These are phyloP conservation scores for Hypoxylon sp. DNA, from an alignment of 2,329 filamentous ascomycete genomes.

Conservation along the genomic window DNA sequence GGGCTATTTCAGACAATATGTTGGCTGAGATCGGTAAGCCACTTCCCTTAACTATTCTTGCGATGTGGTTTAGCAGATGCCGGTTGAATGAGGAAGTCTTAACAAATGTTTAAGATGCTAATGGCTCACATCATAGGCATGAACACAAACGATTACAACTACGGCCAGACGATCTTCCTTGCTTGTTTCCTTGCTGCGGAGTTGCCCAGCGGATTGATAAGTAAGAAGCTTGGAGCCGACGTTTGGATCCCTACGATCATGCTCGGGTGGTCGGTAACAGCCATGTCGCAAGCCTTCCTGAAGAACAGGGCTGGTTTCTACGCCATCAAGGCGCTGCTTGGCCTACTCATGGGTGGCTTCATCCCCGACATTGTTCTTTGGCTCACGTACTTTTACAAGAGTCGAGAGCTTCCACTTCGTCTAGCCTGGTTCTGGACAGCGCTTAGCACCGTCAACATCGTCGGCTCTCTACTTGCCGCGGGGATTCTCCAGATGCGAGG, in stretches of 20 bases:
- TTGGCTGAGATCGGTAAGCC: conserved; percentile 58
- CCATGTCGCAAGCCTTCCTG: conserved; percentile 55
- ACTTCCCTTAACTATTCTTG: not conserved
- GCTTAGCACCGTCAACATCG: conserved; percentile 69
- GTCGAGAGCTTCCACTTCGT: conserved; percentile 76
- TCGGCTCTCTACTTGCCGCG: conserved; percentile 68
- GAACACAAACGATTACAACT: conserved; percentile 61
- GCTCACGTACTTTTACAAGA: conserved; percentile 83
- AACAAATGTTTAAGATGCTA: not conserved
- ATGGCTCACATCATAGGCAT: conserved; percentile 46
- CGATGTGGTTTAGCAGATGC: not conserved
- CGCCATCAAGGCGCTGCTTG: conserved; percentile 57
- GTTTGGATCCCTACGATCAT: conserved; percentile 66
- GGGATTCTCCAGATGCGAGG: conserved; percentile 68
- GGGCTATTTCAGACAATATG: conserved; percentile 54
- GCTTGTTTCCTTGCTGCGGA: conserved; percentile 67
- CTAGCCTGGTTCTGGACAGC: conserved; percentile 81
- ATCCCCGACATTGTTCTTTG: conserved; percentile 77
- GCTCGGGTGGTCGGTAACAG: conserved; percentile 56
- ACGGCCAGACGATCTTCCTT: conserved; percentile 66
- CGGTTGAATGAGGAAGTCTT: not conserved
- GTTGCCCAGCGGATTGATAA: conserved; percentile 67
- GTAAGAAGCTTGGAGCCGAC: conserved; percentile 66
- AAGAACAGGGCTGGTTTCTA: conserved; percentile 53
- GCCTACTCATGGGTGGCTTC: conserved; percentile 71